Percentiles rank a stretch among this genome's conserved stretches.
phyloP scores from a whole-genome alignment of 2,329 filamentous ascomycete species.

The Beauveria sp. region DNA sequence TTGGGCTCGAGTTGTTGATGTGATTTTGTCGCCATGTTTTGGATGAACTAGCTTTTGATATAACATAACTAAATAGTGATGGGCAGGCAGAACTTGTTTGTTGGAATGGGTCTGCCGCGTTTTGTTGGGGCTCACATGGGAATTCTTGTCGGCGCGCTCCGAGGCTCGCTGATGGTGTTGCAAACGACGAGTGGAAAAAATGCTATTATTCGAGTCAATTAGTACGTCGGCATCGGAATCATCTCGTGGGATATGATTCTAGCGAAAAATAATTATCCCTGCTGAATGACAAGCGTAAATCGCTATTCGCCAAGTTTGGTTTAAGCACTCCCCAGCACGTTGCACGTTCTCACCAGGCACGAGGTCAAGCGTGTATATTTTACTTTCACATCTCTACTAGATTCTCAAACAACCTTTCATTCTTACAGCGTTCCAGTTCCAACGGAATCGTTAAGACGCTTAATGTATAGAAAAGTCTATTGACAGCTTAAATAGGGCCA shows the following conservation, averaged over 20 bases:
- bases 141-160: slow-evolving; percentile 17
- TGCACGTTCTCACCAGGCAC: not conserved
- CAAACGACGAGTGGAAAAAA: not conserved
- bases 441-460: not conserved
- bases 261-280: not conserved
- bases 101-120: not conserved
- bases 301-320: not conserved
- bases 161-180: slow-evolving; percentile 15
- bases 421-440: not conserved
- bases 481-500: not conserved
- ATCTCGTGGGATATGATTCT: not conserved
- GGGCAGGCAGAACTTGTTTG: not conserved
- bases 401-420: not conserved
- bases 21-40: not conserved
- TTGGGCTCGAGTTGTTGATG: not conserved
- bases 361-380: not conserved
- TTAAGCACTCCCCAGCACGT: not conserved
- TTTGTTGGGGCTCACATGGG: slow-evolving; percentile 27
- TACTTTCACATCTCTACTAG: too few relatives aligned
- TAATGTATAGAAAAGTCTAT: not conserved
- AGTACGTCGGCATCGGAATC: not conserved
- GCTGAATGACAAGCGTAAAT: too few relatives aligned
- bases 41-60: not conserved
- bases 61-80: not conserved
- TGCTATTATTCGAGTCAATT: not conserved